Conservation (phyloP, 768 basidiomycete species). For the Russula vinacea region DNA sequence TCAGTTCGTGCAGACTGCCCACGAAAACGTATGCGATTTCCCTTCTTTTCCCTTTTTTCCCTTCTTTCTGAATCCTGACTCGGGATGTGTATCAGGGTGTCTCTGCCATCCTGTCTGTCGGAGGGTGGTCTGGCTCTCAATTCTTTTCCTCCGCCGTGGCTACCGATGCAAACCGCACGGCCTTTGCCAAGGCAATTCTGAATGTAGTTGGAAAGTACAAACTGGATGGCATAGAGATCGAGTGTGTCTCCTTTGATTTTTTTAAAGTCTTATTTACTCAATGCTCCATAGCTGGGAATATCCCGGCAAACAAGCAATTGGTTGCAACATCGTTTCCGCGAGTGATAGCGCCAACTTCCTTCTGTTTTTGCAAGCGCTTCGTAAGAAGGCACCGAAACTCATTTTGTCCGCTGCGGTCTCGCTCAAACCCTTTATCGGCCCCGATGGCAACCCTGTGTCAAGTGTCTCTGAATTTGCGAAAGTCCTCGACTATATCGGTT, state of each 20-base stretch:
- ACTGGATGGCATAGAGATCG: slow-evolving; percentile 27
- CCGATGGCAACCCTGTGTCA: neutral
- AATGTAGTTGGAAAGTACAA: slow-evolving; percentile 1
- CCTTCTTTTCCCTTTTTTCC: neutral
- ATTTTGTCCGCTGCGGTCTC: slow-evolving; percentile 15
- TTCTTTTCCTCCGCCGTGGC: slow-evolving; percentile 26
- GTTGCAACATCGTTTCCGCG: slow-evolving; percentile 10
- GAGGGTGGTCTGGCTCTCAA: slow-evolving; percentile 24
- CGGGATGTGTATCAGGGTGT: slow-evolving; percentile 14
- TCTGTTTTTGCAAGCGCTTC: slow-evolving; percentile 14
- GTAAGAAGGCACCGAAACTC: neutral
- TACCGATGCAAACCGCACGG: slow-evolving; percentile 15
- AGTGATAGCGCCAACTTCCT: slow-evolving; percentile 18
- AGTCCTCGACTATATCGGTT: slow-evolving; percentile 28
- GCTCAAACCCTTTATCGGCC: neutral
- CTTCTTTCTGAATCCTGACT: neutral
- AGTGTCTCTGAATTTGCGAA: slow-evolving; percentile 19
- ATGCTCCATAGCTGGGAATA: slow-evolving; percentile 22
- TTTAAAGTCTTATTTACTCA: neutral
- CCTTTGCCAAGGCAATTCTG: slow-evolving; percentile 18
- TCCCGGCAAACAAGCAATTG: slow-evolving; percentile 1
- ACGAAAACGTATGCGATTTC: slow-evolving; percentile 24
- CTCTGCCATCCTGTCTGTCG: slow-evolving; percentile 20
- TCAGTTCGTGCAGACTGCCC: slow-evolving; percentile 31
- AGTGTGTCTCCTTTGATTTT: slow-evolving; percentile 8